phyloP scores from a whole-genome alignment of 768 basidiomycete species.

The Tricholoma matsutake region DNA sequence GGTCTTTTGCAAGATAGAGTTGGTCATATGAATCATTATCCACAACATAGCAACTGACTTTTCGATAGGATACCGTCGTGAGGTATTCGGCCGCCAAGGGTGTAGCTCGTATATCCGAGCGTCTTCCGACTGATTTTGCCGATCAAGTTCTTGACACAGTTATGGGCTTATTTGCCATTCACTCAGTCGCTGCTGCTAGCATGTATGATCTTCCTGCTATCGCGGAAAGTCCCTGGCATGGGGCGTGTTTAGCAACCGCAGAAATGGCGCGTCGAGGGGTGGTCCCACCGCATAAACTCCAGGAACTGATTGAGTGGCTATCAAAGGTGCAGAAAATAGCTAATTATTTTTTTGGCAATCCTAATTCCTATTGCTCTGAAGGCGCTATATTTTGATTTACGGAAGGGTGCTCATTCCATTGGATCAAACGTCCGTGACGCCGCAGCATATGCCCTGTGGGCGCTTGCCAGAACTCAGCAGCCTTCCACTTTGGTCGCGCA shows the following conservation, averaged over 20 bases:
- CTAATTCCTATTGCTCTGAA: slow-evolving; percentile 26
- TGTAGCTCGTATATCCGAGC: slow-evolving; percentile 77
- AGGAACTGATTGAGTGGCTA: slow-evolving; percentile 72
- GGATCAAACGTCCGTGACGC: slow-evolving; percentile 95
- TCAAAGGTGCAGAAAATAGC: slow-evolving; percentile 55
- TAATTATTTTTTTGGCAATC: slow-evolving; percentile 1
- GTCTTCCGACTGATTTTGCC: slow-evolving; percentile 72
- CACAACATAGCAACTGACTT: slow-evolving; percentile 6
- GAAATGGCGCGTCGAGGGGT: slow-evolving; percentile 87
- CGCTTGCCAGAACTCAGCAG: slow-evolving; percentile 79
- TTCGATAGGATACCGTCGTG: slow-evolving; percentile 81
- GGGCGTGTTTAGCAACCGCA: slow-evolving; percentile 87
- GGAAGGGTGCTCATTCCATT: slow-evolving; percentile 89
- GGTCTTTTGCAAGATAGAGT: slow-evolving; percentile 80
- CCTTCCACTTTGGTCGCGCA: slow-evolving; percentile 55
- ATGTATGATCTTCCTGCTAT: slow-evolving; percentile 70
- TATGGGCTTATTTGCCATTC: slow-evolving; percentile 72
- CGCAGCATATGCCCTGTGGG: slow-evolving; percentile 93
- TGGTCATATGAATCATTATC: slow-evolving; percentile 10
- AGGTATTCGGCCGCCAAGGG: slow-evolving; percentile 95
- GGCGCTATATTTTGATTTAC: slow-evolving; percentile 91
- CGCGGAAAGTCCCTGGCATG: slow-evolving; percentile 93
- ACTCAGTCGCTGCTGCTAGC: slow-evolving; percentile 59
- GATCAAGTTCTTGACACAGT: slow-evolving; percentile 82
- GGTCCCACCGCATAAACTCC: slow-evolving; percentile 53